Conservation (phyloP, 179 eudicot genomes). For the Corrigiola litoralis region DNA sequence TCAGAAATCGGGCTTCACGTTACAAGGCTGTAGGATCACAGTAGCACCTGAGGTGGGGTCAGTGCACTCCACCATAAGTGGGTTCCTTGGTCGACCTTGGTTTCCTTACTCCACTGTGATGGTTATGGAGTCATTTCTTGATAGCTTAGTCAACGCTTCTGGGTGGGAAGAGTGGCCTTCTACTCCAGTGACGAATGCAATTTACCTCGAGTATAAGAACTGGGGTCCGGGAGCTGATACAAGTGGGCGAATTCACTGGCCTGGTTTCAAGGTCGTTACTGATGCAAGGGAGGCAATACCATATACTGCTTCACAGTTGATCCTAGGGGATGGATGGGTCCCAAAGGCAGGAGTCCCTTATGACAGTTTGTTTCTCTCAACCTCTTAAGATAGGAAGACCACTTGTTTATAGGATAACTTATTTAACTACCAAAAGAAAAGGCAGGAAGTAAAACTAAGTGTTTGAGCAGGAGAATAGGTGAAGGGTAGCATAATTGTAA, state of each 20-base stretch:
- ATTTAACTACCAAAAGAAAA: background rate
- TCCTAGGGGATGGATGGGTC: constrained; percentile 32
- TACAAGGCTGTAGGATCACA: constrained; percentile 28
- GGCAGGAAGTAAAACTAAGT: background rate
- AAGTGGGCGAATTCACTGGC: constrained; percentile 23
- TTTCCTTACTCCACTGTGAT: constrained; percentile 27
- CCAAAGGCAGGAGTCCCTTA: constrained; percentile 29
- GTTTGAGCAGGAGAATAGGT: background rate
- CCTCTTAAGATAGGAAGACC: background rate
- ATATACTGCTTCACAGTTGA: constrained; percentile 23
- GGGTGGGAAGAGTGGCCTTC: constrained; percentile 31
- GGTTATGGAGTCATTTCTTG: constrained; percentile 33
- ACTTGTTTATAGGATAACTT: constrained; percentile 1
- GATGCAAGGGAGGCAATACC: constrained; percentile 20
- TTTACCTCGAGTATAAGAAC: constrained; percentile 26
- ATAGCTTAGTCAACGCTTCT: constrained; percentile 12
- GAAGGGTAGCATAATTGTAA: background rate
- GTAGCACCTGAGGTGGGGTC: constrained; percentile 15
- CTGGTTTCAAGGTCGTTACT: constrained; percentile 19
- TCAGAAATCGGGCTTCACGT: constrained; percentile 19
- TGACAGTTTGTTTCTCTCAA: constrained; percentile 16
- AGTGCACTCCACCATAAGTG: constrained; percentile 1
- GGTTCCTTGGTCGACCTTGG: constrained; percentile 31
- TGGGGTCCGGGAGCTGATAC: constrained; percentile 29
- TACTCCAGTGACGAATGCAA: background rate